phyloP scores from a whole-genome alignment of 495 filamentous ascomycete genomes.

The Massariosphaeria phaeospora region DNA sequence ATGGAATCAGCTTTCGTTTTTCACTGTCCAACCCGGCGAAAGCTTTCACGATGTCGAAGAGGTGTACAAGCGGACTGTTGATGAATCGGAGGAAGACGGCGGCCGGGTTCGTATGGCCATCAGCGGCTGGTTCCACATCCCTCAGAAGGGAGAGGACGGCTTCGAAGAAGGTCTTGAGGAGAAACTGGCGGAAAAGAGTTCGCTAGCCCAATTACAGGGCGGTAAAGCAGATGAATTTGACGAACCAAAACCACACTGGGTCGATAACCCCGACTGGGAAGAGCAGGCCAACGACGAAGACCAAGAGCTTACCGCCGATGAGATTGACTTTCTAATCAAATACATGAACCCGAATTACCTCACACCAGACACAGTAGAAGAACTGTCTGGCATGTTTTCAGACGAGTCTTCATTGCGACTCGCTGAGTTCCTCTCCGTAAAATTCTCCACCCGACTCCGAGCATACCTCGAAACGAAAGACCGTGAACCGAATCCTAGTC shows the following conservation, averaged over 20 bases:
- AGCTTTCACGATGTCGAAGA: conserved; percentile 99
- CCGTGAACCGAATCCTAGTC: conserved; percentile 37
- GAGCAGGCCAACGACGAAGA: conserved; percentile 42
- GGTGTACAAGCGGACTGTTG: conserved; percentile 67
- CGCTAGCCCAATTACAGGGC: conserved; percentile 85
- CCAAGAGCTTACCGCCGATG: conserved; percentile 61
- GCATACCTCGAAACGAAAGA: conserved; percentile 55
- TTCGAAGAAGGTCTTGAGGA: conserved; percentile 85
- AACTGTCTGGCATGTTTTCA: conserved; percentile 69
- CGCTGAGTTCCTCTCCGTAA: conserved; percentile 67
- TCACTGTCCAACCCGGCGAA: conserved; percentile 92
- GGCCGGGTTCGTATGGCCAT: conserved; percentile 91
- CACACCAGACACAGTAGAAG: conserved; percentile 86
- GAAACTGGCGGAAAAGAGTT: conserved; percentile 78
- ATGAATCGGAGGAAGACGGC: conserved; percentile 58
- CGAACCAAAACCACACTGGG: conserved; percentile 60
- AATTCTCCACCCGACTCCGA: conserved; percentile 64
- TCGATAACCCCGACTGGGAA: conserved; percentile 45
- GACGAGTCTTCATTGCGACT: conserved; percentile 79
- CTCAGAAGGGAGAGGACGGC: conserved; percentile 91
- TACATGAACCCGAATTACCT: conserved; percentile 87
- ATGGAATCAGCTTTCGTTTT: conserved; percentile 97
- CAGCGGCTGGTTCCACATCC: conserved; percentile 99
- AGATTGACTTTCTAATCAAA: conserved; percentile 80
- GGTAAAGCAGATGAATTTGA: conserved; percentile 79